phyloP scores from a whole-genome alignment of 495 filamentous ascomycete species.

The Podospora pseudoanserina region DNA sequence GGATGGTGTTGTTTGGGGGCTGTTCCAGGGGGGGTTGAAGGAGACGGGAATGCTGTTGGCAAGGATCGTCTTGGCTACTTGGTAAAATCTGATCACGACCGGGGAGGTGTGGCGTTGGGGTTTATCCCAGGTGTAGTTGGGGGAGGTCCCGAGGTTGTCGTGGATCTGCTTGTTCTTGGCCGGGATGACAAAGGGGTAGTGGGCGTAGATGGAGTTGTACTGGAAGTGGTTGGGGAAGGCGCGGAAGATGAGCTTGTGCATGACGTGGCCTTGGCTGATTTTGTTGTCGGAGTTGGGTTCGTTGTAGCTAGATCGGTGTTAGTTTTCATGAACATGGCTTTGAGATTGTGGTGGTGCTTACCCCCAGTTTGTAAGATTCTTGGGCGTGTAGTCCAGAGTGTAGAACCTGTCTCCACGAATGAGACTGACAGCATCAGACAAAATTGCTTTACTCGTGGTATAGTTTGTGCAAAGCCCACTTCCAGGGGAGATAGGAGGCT shows the following conservation, averaged over 20 bases:
- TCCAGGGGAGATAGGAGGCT: constrained; percentile 60
- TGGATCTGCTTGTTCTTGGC: constrained; percentile 65
- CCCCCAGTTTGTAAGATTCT: constrained; percentile 73
- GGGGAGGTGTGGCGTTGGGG: background rate
- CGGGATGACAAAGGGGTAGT: constrained; percentile 74
- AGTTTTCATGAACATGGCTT: background rate
- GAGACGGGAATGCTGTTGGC: background rate
- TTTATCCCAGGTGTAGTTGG: background rate
- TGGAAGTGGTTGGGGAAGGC: constrained; percentile 61
- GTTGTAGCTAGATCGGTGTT: constrained; percentile 35
- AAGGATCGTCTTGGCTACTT: background rate
- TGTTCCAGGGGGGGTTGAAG: background rate
- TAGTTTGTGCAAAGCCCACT: constrained; percentile 69
- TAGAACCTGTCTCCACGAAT: constrained; percentile 79
- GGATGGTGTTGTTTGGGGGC: background rate
- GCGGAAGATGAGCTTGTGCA: constrained; percentile 68
- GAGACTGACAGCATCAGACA: constrained; percentile 73
- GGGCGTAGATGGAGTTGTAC: constrained; percentile 64
- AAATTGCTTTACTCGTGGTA: constrained; percentile 68
- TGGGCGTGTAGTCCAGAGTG: constrained; percentile 62
- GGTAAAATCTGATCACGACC: background rate
- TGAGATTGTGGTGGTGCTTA: constrained; percentile 25
- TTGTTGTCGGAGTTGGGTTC: constrained; percentile 65
- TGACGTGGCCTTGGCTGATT: constrained; percentile 64
- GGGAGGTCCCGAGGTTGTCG: constrained; percentile 55